Percentiles rank a stretch among this genome's conserved stretches.
These are phyloP conservation scores for Rutidosis leptorrhynchoides DNA, from an alignment of 129 eudicot species.

Conservation along the genomic window DNA sequence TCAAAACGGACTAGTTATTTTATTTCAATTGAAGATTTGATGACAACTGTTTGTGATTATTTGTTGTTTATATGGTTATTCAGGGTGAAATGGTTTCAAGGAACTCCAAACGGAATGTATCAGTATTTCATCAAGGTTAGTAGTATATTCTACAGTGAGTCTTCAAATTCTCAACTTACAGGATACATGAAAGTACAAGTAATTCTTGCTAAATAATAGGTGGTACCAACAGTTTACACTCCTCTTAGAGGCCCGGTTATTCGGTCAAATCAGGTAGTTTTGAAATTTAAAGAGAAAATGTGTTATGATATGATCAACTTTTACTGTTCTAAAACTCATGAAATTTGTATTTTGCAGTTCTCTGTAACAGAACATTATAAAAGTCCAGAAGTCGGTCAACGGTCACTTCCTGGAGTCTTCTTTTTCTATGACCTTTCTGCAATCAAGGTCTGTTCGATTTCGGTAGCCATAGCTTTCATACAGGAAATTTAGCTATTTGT, in stretches of 20 bases:
- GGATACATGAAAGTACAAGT: conserved; percentile 2
- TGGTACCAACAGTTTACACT: conserved; percentile 85
- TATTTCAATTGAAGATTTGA: conserved; percentile 4
- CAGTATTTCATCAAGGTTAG: conserved; percentile 85
- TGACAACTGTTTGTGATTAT: not conserved
- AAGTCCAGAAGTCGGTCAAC: conserved; percentile 51
- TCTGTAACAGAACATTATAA: conserved; percentile 90
- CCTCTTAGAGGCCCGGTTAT: conserved; percentile 63
- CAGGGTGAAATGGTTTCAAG: conserved; percentile 73
- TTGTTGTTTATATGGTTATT: conserved; percentile 15
- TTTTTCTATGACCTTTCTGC: conserved; percentile 90
- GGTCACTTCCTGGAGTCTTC: conserved; percentile 76
- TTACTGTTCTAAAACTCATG: conserved; percentile 1
- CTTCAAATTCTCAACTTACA: not conserved
- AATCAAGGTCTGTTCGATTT: too few relatives aligned
- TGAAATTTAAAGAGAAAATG: conserved; percentile 5
- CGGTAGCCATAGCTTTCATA: too few relatives aligned
- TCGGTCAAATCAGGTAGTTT: conserved; percentile 76
- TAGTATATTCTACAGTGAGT: conserved; percentile 24
- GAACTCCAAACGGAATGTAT: conserved; percentile 56
- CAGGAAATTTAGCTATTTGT: too few relatives aligned
- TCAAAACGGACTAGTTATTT: not conserved
- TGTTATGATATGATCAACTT: conserved; percentile 4
- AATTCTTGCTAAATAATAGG: conserved; percentile 39
- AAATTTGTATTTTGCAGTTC: conserved; percentile 46